Evolutionary conservation across 1,139 yeast species (phyloP).

Genomic region (Candida buenavistaensis): DNA sequence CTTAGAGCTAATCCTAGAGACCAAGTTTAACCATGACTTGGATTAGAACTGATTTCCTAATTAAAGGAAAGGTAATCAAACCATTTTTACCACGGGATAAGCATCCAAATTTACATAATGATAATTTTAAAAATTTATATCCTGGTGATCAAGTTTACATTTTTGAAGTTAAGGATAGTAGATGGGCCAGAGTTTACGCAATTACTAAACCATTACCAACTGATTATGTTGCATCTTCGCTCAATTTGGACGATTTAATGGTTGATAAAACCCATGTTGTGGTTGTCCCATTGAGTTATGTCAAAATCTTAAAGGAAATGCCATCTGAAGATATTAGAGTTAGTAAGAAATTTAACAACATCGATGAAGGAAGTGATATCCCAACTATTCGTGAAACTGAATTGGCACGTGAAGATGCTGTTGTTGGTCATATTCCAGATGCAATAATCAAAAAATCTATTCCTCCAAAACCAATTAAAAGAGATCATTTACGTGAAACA

Average conservation of each 20-base stretch:
- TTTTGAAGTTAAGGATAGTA: constrained; percentile 63
- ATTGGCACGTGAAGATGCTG: constrained; percentile 31
- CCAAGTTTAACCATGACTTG: constrained; percentile 21
- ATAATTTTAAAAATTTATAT: constrained; percentile 54
- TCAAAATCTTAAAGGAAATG: constrained; percentile 35
- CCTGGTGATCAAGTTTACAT: constrained; percentile 82
- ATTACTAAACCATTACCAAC: constrained; percentile 64
- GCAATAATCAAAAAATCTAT: constrained; percentile 22
- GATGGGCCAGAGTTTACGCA: constrained; percentile 83
- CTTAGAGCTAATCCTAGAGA: too few relatives aligned
- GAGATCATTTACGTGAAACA: constrained; percentile 27
- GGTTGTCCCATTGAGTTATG: constrained; percentile 62
- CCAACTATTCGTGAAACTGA: constrained; percentile 49
- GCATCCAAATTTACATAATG: constrained; percentile 41
- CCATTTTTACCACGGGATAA: constrained; percentile 64
- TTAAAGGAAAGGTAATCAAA: constrained; percentile 53
- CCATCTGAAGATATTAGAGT: constrained; percentile 28
- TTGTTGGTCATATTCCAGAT: constrained; percentile 20
- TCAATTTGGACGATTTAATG: constrained; percentile 63
- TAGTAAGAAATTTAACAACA: constrained; percentile 34
- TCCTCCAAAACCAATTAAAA: constrained; percentile 53
- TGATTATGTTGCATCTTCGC: constrained; percentile 63
- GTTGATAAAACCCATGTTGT: constrained; percentile 50
- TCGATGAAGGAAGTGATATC: constrained; percentile 29
- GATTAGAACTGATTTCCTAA: constrained; percentile 39